Evolutionary conservation across 495 filamentous ascomycete species (phyloP), one percentile per base, ranked within the genome.

Genomic region (Podospora anserina): DNA sequence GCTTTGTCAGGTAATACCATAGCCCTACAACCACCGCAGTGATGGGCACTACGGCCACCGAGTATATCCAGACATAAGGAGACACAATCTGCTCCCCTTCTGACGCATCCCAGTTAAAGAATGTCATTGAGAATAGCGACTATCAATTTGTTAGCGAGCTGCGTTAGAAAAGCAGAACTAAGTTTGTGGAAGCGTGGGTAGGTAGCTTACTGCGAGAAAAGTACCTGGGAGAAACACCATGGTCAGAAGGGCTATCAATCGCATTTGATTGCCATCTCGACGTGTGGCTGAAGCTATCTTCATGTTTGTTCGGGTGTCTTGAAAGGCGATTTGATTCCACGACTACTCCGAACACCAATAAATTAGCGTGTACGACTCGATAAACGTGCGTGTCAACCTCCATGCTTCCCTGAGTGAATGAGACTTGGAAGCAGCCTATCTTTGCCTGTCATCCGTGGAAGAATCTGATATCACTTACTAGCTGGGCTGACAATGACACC

Each of bases 401-500:
- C 6, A 11, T 39, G 34, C 34, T 39, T 6, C 2, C 0, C 34
- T 6, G 11, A 39, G 3, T 39, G 34, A 39, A 11, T 6, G 5
- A 39, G 34, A 23, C 23, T 23, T 23, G 1, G 23, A 23, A 23
- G 3, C 11, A 54, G 34, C 11, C 58, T 49, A 5, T 5, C n/a
- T 55, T 7, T 57, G 5, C 28, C 16, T 15, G 5, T 11, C 27
- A n/a, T 63, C 32, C 13, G 15, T 15, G 4, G 9, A 61, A 15
- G 13, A 23, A 26, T 34, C 15, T 1, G 61, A 63, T 5, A 28
- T 61, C 23, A 59, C 69, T 20, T 74, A 80, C 78, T 74, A 71
- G 72, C 70, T 80, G 76, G 9, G 78, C 78, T 55, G 78, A 73
- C 72, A 80, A 74, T 27, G 75, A 71, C 74, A 80, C 77, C 5